Evolutionary conservation across 176 grass and related monocot genomes (phyloP).

Genomic region (Carex pumila): DNA sequence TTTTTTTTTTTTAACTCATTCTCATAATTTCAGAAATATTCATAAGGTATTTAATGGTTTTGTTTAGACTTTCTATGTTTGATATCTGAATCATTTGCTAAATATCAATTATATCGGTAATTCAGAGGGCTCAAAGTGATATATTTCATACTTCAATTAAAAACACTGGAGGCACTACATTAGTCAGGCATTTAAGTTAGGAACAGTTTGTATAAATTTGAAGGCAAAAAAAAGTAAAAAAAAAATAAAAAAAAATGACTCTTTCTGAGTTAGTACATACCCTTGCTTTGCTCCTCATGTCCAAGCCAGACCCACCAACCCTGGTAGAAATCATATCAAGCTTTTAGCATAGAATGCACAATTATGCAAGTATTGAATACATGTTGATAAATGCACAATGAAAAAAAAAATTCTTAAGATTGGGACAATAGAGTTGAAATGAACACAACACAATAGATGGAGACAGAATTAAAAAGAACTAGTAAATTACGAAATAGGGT

Average conservation of each 20-base stretch:
- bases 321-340: conserved; percentile 28
- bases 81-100: neutral
- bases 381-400: neutral
- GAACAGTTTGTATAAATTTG: neutral
- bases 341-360: neutral
- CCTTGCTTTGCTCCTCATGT: conserved; percentile 91
- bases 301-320: conserved; percentile 79
- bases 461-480: neutral
- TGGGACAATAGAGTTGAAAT: neutral
- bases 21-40: neutral
- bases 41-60: neutral
- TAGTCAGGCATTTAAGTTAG: no score
- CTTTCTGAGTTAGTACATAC: conserved; percentile 12
- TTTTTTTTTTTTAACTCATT: neutral
- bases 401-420: neutral
- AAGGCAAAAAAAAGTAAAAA: neutral
- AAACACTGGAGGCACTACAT: no score
- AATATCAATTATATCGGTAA: neutral
- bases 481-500: neutral
- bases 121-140: neutral
- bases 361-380: neutral
- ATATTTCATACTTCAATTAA: neutral
- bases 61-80: neutral
- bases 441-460: neutral
- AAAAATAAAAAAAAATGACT: neutral